A percentile compares a stretch with the other conserved stretches of the same genome.
phyloP scores from a whole-genome alignment of 768 basidiomycete species.

The Phaffia tasmanica region DNA sequence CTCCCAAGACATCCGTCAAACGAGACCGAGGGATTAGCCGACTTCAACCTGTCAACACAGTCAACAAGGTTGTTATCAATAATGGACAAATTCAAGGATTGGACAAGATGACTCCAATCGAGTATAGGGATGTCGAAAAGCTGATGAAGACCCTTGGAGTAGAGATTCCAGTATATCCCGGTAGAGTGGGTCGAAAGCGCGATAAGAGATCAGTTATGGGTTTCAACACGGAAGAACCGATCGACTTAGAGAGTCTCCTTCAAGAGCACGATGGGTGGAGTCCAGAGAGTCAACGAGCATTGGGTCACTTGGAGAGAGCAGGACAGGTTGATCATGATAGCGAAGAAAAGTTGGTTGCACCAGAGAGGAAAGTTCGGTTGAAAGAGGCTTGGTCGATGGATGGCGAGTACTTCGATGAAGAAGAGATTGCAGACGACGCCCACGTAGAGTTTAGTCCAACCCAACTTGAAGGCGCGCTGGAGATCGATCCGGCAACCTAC shows the following conservation, averaged over 20 bases:
- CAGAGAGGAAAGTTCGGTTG: not conserved
- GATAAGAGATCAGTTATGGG: not conserved
- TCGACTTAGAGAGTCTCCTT: not conserved
- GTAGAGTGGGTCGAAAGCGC: not conserved
- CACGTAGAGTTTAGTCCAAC: constrained; percentile 16
- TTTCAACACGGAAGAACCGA: not conserved
- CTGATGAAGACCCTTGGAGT: constrained; percentile 21
- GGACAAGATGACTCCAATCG: constrained; percentile 8
- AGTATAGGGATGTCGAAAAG: constrained; percentile 21
- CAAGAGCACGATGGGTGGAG: no score
- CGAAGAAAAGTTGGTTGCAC: not conserved
- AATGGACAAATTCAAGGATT: constrained; percentile 12
- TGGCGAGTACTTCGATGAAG: constrained; percentile 6
- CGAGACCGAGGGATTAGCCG: constrained; percentile 8
- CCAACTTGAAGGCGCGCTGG: constrained; percentile 11
- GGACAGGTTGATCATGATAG: not conserved
- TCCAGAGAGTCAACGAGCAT: not conserved
- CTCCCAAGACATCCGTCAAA: constrained; percentile 42
- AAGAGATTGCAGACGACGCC: not conserved
- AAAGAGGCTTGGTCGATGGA: constrained; percentile 1
- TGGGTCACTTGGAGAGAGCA: not conserved
- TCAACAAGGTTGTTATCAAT: constrained; percentile 19
- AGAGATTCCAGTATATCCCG: constrained; percentile 5
- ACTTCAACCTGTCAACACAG: constrained; percentile 12
- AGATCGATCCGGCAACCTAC: constrained; percentile 9